Evolutionary conservation across 2,329 filamentous ascomycete genomes (phyloP).

Genomic region (Aspergillus fumigatus): DNA sequence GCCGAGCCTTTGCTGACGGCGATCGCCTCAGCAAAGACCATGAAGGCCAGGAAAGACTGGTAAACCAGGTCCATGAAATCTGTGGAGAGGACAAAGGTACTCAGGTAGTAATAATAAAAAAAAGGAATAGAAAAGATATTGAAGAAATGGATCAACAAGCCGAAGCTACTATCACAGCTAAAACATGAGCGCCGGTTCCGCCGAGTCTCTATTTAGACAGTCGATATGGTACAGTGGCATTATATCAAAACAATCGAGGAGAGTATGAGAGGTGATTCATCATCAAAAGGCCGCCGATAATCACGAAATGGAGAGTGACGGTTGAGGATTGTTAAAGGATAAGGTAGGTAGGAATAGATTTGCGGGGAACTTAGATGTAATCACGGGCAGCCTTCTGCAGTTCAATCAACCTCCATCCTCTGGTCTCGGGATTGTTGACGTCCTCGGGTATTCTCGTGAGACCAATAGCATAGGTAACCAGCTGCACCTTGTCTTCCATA

Average conservation of each 20-base stretch:
- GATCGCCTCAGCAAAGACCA: background rate
- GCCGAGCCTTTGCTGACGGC: background rate
- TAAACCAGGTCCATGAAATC: conserved; percentile 4
- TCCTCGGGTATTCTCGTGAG: conserved; percentile 92
- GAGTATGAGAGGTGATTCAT: conserved; percentile 15
- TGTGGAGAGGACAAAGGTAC: conserved; percentile 10
- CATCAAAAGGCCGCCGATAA: conserved; percentile 17
- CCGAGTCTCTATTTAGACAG: conserved; percentile 34
- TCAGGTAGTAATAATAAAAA: conserved; percentile 15
- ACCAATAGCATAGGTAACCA: conserved; percentile 96
- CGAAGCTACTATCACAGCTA: conserved; percentile 24
- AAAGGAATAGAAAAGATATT: conserved; percentile 11
- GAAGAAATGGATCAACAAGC: conserved; percentile 11
- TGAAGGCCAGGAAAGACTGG: conserved; percentile 3
- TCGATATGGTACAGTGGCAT: conserved; percentile 38
- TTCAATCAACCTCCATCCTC: conserved; percentile 96
- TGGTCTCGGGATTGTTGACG: conserved; percentile 92
- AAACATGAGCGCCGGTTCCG: conserved; percentile 29
- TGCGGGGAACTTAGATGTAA: conserved; percentile 58
- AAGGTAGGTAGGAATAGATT: background rate
- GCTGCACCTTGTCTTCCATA: conserved; percentile 98
- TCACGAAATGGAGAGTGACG: conserved; percentile 4
- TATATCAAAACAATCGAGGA: conserved; percentile 26
- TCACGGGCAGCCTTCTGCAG: conserved; percentile 97
- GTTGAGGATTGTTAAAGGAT: conserved; percentile 5